phyloP scores from a whole-genome alignment of 441 rosid species.

The Francoa sonchifolia region DNA sequence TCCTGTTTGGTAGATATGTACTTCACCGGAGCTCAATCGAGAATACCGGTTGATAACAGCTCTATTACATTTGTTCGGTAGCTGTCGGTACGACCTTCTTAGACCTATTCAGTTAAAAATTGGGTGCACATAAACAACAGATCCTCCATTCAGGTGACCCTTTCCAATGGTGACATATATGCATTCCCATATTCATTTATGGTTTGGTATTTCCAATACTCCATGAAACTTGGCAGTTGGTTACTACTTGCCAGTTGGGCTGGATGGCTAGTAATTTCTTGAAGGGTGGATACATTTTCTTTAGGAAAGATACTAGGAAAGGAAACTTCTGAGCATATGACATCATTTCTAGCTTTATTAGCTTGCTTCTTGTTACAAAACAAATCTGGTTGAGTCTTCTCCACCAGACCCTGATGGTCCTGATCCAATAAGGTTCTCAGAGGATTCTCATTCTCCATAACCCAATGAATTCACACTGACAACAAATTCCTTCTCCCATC shows the following conservation, averaged over 20 bases:
- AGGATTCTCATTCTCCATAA: conserved; percentile 17
- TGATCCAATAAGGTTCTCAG: conserved; percentile 31
- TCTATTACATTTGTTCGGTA: conserved; percentile 74
- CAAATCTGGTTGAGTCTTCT: conserved; percentile 15
- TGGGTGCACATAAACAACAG: conserved; percentile 24
- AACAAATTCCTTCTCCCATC: conserved; percentile 39
- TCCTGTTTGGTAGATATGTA: conserved; percentile 41
- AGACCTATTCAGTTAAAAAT: too few relatives aligned
- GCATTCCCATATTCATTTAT: conserved; percentile 11
- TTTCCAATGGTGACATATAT: conserved; percentile 12
- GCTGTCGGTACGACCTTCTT: too few relatives aligned
- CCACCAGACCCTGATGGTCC: conserved; percentile 23
- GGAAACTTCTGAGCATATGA: conserved; percentile 65
- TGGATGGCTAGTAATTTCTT: conserved; percentile 42
- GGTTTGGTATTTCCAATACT: conserved; percentile 74
- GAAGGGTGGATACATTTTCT: conserved; percentile 33
- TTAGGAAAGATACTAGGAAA: conserved; percentile 55
- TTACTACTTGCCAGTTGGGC: conserved; percentile 17
- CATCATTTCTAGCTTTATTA: conserved; percentile 59
- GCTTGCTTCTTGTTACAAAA: conserved; percentile 43
- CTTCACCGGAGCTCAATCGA: conserved; percentile 78
- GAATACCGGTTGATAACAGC: conserved; percentile 66
- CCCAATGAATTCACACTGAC: conserved; percentile 21
- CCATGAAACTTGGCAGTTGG: conserved; percentile 35
- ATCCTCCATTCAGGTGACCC: conserved; percentile 19